Evolutionary conservation across 2,329 filamentous ascomycete species (phyloP).

Genomic region (Diplodia mutila): DNA sequence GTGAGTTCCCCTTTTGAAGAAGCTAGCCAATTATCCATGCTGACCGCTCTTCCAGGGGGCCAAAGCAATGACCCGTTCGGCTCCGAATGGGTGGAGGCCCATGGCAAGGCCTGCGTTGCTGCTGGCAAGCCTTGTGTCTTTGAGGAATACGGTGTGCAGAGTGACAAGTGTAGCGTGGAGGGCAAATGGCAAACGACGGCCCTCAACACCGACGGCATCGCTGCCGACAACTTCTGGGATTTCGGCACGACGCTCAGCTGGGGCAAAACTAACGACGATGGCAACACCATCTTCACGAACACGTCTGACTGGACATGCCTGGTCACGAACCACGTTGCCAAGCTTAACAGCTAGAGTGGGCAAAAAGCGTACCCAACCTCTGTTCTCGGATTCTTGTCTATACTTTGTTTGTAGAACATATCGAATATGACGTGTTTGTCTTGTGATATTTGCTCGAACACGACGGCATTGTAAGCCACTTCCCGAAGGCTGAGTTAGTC

Average conservation of each 20-base stretch:
- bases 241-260: slow-evolving; percentile 35
- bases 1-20: slow-evolving; percentile 35
- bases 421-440: background rate
- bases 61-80: slow-evolving; percentile 42
- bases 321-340: slow-evolving; percentile 35
- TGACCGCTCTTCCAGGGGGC: slow-evolving; percentile 33
- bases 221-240: slow-evolving; percentile 41
- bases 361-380: too few species aligned
- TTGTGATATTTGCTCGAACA: background rate
- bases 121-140: slow-evolving; percentile 47
- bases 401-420: background rate
- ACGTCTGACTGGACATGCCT: slow-evolving; percentile 38
- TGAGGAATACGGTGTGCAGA: slow-evolving; percentile 44
- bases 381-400: slow-evolving; percentile 9
- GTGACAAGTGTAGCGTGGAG: slow-evolving; percentile 37
- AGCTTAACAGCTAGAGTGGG: slow-evolving; percentile 30
- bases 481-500: slow-evolving; percentile 6
- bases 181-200: slow-evolving; percentile 38
- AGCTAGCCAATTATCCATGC: background rate
- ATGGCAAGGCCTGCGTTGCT: slow-evolving; percentile 45
- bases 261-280: slow-evolving; percentile 37
- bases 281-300: slow-evolving; percentile 38
- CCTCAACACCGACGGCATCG: slow-evolving; percentile 35
- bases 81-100: slow-evolving; percentile 52
- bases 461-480: background rate